Percentiles rank a stretch among this genome's conserved stretches.
These are phyloP conservation scores for Urochloa ruziziensis DNA, from an alignment of 176 grass and related monocot species.

Conservation along the genomic window DNA sequence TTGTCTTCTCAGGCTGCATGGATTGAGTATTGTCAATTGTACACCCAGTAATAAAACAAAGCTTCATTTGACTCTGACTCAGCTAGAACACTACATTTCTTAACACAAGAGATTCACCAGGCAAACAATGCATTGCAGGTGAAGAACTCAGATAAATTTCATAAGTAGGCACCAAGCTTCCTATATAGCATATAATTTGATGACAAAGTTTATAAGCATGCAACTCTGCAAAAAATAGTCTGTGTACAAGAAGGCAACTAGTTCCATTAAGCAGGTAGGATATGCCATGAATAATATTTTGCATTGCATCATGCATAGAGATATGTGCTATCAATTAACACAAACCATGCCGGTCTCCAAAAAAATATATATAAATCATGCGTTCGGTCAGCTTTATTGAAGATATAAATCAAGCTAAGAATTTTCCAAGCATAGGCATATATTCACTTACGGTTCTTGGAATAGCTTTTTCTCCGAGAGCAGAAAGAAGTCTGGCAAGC, in stretches of 20 bases:
- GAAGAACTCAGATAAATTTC: neutral
- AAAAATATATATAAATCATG: neutral
- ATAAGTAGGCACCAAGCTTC: neutral
- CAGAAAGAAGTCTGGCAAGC: slow-evolving; percentile 85
- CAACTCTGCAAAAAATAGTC: neutral
- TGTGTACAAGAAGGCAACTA: neutral
- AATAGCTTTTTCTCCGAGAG: slow-evolving; percentile 87
- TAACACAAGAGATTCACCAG: neutral
- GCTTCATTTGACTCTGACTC: neutral
- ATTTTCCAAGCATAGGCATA: neutral
- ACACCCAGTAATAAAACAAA: slow-evolving; percentile 17
- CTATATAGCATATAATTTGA: neutral
- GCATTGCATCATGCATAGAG: neutral
- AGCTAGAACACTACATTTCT: neutral
- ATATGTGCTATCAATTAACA: neutral
- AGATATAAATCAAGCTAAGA: slow-evolving; percentile 17
- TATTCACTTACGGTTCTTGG: slow-evolving; percentile 69
- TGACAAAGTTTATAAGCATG: neutral
- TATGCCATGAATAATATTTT: neutral
- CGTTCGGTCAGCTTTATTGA: neutral
- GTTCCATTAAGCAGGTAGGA: neutral
- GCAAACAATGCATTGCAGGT: neutral
- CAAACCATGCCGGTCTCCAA: neutral
- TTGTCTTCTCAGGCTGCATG: slow-evolving; percentile 88
- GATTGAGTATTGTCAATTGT: neutral